Evolutionary conservation across 2,329 filamentous ascomycete genomes (phyloP).

Genomic region (Arthrobotrys iridis): DNA sequence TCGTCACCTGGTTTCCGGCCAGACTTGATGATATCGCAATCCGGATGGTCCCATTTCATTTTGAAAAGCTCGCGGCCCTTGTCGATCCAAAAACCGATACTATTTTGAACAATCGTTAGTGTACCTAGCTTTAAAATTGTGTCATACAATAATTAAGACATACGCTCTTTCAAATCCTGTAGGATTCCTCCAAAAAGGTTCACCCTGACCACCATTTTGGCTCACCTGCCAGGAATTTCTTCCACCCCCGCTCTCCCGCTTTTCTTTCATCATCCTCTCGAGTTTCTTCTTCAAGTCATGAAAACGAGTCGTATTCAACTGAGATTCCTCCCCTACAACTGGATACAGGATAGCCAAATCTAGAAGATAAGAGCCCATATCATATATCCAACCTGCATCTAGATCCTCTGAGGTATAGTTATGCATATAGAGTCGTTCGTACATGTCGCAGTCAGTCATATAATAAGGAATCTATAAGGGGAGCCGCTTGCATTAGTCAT

Average conservation of each 20-base stretch:
- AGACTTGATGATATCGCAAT: constrained; percentile 43
- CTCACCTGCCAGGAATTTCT: constrained; percentile 67
- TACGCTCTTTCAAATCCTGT: constrained; percentile 48
- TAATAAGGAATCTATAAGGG: constrained; percentile 66
- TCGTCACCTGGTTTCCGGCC: constrained; percentile 6
- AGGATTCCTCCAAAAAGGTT: constrained; percentile 67
- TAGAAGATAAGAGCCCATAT: constrained; percentile 56
- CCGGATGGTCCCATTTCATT: constrained; percentile 57
- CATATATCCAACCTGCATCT: constrained; percentile 61
- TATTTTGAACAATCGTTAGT: too few relatives aligned
- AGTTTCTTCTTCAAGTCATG: constrained; percentile 48
- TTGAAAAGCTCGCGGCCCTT: constrained; percentile 55
- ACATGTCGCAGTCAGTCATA: constrained; percentile 64
- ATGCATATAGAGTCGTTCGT: constrained; percentile 64
- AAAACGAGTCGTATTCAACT: constrained; percentile 11
- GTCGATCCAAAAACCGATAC: constrained; percentile 56
- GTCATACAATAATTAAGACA: too few relatives aligned
- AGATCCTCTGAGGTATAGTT: constrained; percentile 59
- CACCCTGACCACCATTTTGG: constrained; percentile 66
- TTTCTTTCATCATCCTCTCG: constrained; percentile 59
- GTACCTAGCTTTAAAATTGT: too few relatives aligned
- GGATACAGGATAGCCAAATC: constrained; percentile 31
- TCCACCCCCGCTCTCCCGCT: constrained; percentile 56
- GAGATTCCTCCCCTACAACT: background rate
- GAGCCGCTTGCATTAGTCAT: too few relatives aligned